These are phyloP conservation scores for Cladorrhinum samala DNA, from an alignment of 495 filamentous ascomycete species.

Conservation along the genomic window DNA sequence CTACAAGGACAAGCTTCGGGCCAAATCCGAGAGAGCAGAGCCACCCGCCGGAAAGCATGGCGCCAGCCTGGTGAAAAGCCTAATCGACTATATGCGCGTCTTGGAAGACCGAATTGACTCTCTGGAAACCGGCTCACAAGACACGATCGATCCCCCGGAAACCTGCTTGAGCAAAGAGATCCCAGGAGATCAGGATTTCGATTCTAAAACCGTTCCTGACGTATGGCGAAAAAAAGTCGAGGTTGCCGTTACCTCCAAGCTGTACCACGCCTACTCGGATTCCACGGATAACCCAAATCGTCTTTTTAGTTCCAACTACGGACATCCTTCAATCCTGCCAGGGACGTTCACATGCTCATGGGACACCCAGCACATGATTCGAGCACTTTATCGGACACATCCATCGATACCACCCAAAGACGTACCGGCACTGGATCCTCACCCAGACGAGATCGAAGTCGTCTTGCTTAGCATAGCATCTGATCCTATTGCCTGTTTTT, in stretches of 20 bases:
- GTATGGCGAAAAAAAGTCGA: no score
- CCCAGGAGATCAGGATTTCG: no score
- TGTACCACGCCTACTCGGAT: no score
- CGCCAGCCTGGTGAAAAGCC: background rate
- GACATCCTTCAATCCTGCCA: no score
- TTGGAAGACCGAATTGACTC: background rate
- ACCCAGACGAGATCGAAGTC: slow-evolving; percentile 9
- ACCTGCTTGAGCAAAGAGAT: no score
- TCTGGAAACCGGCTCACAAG: no score
- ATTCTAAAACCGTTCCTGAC: no score
- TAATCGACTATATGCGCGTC: background rate
- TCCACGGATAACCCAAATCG: no score
- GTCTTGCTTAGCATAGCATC: background rate
- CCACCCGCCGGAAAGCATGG: background rate
- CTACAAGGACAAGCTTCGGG: background rate
- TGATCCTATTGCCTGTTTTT: background rate
- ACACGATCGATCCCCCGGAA: no score
- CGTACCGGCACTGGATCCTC: background rate
- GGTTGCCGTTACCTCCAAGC: no score
- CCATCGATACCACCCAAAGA: background rate
- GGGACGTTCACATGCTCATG: no score
- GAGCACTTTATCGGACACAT: background rate
- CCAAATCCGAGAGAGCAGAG: background rate
- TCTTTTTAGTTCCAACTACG: no score
- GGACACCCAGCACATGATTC: slow-evolving; percentile 6